phyloP scores from a whole-genome alignment of 441 rosid species.

The Iberis amara region DNA sequence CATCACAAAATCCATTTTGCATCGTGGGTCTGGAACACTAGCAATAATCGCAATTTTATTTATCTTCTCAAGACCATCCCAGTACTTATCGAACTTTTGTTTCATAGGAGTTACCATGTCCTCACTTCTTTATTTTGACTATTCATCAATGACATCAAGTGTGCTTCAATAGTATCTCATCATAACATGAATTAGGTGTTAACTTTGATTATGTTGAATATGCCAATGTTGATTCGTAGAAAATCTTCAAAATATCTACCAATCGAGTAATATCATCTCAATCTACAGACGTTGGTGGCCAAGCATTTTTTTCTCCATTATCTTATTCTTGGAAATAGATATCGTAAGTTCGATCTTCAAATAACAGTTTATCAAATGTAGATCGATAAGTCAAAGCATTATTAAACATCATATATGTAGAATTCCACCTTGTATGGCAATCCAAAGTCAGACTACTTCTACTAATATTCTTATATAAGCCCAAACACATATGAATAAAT shows the following conservation, averaged over 20 bases:
- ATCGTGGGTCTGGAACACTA: background rate
- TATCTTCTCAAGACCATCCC: background rate
- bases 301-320: background rate
- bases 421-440: conserved; percentile 2
- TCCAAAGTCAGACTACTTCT: background rate
- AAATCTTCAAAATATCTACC: background rate
- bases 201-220: background rate
- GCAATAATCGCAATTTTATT: background rate
- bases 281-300: background rate
- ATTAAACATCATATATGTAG: background rate
- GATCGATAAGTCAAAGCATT: background rate
- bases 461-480: background rate
- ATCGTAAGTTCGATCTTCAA: background rate
- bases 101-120: conserved; percentile 7
- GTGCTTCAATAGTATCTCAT: conserved; percentile 3
- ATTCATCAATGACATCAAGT: background rate
- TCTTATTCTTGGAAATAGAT: background rate
- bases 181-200: background rate
- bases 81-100: conserved; percentile 2
- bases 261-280: conserved; percentile 1
- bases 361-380: background rate
- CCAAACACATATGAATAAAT: background rate
- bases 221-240: background rate
- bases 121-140: background rate
- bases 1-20: background rate